phyloP scores from a whole-genome alignment of 2,329 filamentous ascomycete genomes.

The Aureobasidium sp. region DNA sequence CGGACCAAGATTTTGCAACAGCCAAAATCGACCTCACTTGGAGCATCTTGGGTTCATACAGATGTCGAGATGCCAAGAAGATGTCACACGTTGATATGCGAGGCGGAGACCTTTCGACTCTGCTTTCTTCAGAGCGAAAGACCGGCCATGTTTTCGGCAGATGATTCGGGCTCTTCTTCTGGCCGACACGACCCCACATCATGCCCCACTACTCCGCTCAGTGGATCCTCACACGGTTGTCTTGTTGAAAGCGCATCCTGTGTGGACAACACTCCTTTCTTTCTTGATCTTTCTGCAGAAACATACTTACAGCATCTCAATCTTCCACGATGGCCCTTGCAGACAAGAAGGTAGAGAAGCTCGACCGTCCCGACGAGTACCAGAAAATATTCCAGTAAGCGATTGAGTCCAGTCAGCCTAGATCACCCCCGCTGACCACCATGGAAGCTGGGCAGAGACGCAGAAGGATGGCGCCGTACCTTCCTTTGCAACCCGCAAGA shows the following conservation, averaged over 20 bases:
- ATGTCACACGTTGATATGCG: not conserved
- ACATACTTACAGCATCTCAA: not conserved
- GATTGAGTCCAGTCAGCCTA: not conserved
- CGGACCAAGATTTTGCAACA: slow-evolving; percentile 6
- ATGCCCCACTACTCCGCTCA: slow-evolving; percentile 3
- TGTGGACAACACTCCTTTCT: not conserved
- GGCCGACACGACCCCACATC: not conserved
- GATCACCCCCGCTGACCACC: slow-evolving; percentile 1
- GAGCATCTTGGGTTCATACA: not conserved
- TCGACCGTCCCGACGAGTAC: slow-evolving; percentile 15
- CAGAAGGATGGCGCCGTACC: slow-evolving; percentile 49
- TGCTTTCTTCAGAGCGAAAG: not conserved
- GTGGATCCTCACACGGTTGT: not conserved
- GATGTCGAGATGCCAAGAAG: not conserved
- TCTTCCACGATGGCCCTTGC: not conserved
- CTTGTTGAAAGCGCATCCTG: not conserved
- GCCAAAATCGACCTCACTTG: slow-evolving; percentile 9
- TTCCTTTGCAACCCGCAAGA: slow-evolving; percentile 46
- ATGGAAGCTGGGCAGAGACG: slow-evolving; percentile 46
- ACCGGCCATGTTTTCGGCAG: slow-evolving; percentile 6
- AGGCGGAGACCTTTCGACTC: not conserved
- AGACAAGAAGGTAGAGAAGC: slow-evolving; percentile 12
- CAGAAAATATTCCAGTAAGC: slow-evolving; percentile 19
- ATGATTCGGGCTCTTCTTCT: not conserved
- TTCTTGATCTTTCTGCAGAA: not conserved